Evolutionary conservation across 73 alveolate species (phyloP).

Genomic region (Paraurostyla sp.): DNA sequence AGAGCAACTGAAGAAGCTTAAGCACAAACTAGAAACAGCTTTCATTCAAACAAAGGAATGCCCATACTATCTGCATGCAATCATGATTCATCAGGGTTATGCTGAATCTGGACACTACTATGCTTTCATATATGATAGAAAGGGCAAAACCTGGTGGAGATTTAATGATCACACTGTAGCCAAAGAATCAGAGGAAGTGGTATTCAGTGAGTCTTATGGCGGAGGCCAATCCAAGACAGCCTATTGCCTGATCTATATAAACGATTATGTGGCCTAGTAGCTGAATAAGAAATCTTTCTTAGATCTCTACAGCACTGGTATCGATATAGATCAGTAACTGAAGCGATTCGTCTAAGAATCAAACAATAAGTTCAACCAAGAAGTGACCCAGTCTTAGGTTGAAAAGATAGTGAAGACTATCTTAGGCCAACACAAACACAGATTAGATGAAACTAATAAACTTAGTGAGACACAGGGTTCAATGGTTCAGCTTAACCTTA

Average conservation of each 20-base stretch:
- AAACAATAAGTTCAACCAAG: slow-evolving; percentile 30
- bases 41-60: slow-evolving; percentile 1
- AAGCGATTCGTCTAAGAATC: neutral
- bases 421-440: slow-evolving; percentile 1
- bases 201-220: slow-evolving; percentile 78
- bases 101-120: slow-evolving; percentile 90
- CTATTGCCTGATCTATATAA: slow-evolving; percentile 76
- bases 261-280: slow-evolving; percentile 9
- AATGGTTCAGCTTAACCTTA: neutral
- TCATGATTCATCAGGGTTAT: slow-evolving; percentile 84
- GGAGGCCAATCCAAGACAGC: slow-evolving; percentile 75
- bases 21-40: slow-evolving; percentile 10
- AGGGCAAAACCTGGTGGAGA: slow-evolving; percentile 64
- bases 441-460: neutral
- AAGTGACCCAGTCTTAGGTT: neutral
- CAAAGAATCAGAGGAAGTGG: slow-evolving; percentile 69
- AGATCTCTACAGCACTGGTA: neutral
- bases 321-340: neutral
- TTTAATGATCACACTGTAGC: slow-evolving; percentile 77
- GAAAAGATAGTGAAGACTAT: slow-evolving; percentile 45
- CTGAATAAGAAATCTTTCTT: slow-evolving; percentile 10
- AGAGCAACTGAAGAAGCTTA: neutral
- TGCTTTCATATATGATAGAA: slow-evolving; percentile 72
- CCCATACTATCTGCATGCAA: slow-evolving; percentile 75
- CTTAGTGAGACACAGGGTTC: neutral